phyloP scores from a whole-genome alignment of 2,329 filamentous ascomycete genomes.

The Xylariaceae sp. region DNA sequence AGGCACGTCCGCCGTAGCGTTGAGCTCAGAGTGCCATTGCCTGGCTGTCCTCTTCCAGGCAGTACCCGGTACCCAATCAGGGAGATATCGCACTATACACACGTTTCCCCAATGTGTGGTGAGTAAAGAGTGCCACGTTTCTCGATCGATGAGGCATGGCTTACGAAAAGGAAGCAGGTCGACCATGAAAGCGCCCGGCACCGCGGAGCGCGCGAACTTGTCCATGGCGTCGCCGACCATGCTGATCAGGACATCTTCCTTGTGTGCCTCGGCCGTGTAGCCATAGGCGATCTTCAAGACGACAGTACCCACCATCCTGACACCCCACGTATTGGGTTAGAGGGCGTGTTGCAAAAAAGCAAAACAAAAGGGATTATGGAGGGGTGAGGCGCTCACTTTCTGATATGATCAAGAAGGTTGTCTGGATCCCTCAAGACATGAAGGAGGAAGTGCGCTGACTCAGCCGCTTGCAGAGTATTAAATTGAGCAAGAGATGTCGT shows the following conservation, averaged over 20 bases:
- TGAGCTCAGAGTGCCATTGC: slow-evolving; percentile 5
- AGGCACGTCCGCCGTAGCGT: slow-evolving; percentile 4
- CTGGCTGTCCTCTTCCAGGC: slow-evolving; percentile 9
- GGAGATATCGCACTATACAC: slow-evolving; percentile 8
- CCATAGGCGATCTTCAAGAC: slow-evolving; percentile 27
- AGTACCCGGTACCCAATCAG: slow-evolving; percentile 12
- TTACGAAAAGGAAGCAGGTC: slow-evolving; percentile 24
- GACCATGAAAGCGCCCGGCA: slow-evolving; percentile 25
- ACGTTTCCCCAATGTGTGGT: no score
- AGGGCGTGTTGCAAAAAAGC: no score
- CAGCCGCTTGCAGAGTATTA: slow-evolving; percentile 6
- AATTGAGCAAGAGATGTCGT: slow-evolving; percentile 8
- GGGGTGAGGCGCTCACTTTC: slow-evolving; percentile 6
- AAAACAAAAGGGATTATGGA: no score
- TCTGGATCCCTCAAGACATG: slow-evolving; percentile 9
- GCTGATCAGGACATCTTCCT: slow-evolving; percentile 20
- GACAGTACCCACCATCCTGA: slow-evolving; percentile 11
- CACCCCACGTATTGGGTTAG: no score
- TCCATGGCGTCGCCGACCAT: slow-evolving; percentile 19
- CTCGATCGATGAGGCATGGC: background rate
- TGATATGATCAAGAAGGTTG: slow-evolving; percentile 8
- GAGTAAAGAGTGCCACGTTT: no score
- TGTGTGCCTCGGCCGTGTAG: slow-evolving; percentile 21
- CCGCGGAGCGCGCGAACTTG: slow-evolving; percentile 18
- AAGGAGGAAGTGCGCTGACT: slow-evolving; percentile 11